Percentiles rank a stretch among this genome's conserved stretches.
Conservation (phyloP, 2,329 filamentous ascomycete genomes). For the Beauveria medogensis region DNA sequence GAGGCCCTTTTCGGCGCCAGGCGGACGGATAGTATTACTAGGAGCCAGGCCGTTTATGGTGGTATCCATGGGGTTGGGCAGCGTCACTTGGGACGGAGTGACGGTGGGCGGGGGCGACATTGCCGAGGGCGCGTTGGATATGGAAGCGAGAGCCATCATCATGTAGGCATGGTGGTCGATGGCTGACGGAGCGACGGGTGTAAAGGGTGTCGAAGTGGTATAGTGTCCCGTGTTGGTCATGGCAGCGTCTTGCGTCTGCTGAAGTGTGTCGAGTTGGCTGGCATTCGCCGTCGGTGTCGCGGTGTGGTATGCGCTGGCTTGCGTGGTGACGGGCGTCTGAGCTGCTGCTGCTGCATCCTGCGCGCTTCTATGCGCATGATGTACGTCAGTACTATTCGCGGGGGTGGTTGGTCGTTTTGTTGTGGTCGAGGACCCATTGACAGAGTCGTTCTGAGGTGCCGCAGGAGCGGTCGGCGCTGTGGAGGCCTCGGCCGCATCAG, state of each 20-base stretch:
- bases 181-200: conserved; percentile 23
- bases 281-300: not conserved
- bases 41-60: conserved; percentile 21
- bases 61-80: conserved; percentile 29
- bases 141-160: conserved; percentile 37
- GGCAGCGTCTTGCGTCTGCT: conserved; percentile 6
- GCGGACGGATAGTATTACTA: conserved; percentile 26
- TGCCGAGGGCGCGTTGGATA: conserved; percentile 27
- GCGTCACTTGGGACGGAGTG: conserved; percentile 37
- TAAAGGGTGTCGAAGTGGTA: conserved; percentile 26
- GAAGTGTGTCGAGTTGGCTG: conserved; percentile 12
- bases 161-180: conserved; percentile 33
- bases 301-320: not conserved
- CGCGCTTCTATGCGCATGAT: not conserved
- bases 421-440: not conserved
- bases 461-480: not conserved
- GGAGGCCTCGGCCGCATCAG: not conserved
- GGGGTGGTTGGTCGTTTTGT: not conserved
- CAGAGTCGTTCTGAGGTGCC: not conserved
- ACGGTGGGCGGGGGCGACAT: conserved; percentile 37
- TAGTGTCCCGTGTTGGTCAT: conserved; percentile 20
- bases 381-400: not conserved
- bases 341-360: not conserved
- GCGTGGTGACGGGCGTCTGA: not conserved
- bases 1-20: conserved; percentile 33